These are phyloP conservation scores for Termitomyces sp. DNA, from an alignment of 768 basidiomycete genomes.

Conservation along the genomic window DNA sequence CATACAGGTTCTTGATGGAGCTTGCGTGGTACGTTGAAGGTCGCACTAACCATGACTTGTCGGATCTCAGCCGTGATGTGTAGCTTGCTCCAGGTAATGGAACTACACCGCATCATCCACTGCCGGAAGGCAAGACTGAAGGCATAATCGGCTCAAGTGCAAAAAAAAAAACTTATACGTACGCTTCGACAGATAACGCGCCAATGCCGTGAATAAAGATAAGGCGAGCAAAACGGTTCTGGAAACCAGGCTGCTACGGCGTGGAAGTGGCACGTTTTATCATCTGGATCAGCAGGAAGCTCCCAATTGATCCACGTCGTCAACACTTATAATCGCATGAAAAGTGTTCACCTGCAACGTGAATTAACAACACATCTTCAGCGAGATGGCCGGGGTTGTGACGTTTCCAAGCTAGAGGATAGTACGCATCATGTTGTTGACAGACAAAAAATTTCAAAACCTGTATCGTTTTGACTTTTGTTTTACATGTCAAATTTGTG, in stretches of 20 bases:
- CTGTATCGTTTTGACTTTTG: not conserved
- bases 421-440: not conserved
- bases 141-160: not conserved
- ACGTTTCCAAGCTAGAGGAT: not conserved
- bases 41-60: not conserved
- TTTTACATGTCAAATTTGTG: not conserved
- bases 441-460: not conserved
- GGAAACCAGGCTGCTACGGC: not conserved
- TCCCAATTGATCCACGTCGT: slow-evolving; percentile 1
- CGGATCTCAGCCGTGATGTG: slow-evolving; percentile 1
- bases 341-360: not conserved
- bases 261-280: not conserved
- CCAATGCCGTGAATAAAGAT: not conserved
- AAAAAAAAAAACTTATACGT: not conserved
- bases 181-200: not conserved
- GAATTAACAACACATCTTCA: not conserved
- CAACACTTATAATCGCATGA: not conserved
- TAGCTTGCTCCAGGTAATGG: not conserved
- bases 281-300: not conserved
- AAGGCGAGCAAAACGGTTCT: not conserved
- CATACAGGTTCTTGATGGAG: not conserved
- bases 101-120: no score
- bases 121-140: not conserved
- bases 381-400: not conserved
- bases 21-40: not conserved